Conservation (phyloP, 805 yeast species). For the baker's yeast (Saccharomyces cerevisiae) region DNA sequence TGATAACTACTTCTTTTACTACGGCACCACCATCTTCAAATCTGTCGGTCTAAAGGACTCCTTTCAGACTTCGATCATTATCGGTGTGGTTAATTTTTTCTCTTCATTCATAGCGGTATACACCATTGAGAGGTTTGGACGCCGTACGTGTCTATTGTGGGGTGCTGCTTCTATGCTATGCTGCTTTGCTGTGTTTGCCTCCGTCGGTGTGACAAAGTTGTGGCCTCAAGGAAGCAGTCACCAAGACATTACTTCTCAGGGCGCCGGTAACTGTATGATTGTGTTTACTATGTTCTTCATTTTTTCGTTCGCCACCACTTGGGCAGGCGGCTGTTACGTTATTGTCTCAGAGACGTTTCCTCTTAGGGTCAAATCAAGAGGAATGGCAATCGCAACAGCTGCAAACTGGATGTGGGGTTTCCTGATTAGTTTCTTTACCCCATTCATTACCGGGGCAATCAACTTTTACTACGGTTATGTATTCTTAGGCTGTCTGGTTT, state of each 20-base stretch:
- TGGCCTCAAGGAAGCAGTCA: conserved; percentile 31
- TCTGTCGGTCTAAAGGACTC: conserved; percentile 53
- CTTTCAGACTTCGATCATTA: conserved; percentile 47
- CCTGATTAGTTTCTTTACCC: conserved; percentile 58
- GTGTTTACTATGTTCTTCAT: conserved; percentile 60
- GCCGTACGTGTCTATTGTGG: conserved; percentile 38
- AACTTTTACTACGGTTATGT: conserved; percentile 61
- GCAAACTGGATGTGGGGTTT: conserved; percentile 59
- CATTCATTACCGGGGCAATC: conserved; percentile 51
- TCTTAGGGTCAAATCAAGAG: conserved; percentile 55
- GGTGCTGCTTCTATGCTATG: conserved; percentile 43
- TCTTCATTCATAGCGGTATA: conserved; percentile 45
- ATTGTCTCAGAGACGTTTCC: conserved; percentile 65
- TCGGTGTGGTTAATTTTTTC: conserved; percentile 52
- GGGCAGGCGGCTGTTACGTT: conserved; percentile 65
- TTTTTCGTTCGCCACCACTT: conserved; percentile 62
- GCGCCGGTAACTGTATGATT: conserved; percentile 64
- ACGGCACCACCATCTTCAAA: conserved; percentile 53
- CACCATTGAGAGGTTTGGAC: conserved; percentile 46
- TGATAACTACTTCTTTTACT: conserved; percentile 58
- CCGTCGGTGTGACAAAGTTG: conserved; percentile 47
- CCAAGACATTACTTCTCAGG: conserved; percentile 35
- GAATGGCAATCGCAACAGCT: conserved; percentile 48
- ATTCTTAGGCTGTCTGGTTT: conserved; percentile 45
- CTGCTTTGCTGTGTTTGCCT: conserved; percentile 43